phyloP scores from a whole-genome alignment of 192 early-diverging fungal genomes.

The Cladochytrium replicatum region DNA sequence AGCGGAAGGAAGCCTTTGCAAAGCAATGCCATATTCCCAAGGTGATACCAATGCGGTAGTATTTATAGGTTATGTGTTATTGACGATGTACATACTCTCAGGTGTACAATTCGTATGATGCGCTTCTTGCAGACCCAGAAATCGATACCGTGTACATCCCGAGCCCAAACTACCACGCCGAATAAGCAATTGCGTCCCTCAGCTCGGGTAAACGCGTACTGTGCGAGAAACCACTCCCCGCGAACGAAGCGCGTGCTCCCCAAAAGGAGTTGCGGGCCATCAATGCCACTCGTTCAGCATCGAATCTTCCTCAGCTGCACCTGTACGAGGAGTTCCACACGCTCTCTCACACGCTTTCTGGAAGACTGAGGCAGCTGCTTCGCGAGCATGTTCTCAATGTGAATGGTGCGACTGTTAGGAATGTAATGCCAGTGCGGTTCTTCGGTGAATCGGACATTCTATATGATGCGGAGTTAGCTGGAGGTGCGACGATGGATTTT shows the following conservation, averaged over 20 bases:
- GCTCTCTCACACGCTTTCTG: constrained; percentile 14
- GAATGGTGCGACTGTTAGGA: neutral
- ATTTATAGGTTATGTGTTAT: no score
- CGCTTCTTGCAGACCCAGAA: constrained; percentile 25
- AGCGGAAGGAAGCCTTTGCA: constrained; percentile 32
- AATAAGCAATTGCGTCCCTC: constrained; percentile 36
- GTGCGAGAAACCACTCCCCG: constrained; percentile 29
- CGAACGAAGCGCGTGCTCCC: constrained; percentile 18
- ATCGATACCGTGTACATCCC: constrained; percentile 52
- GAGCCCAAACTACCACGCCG: constrained; percentile 35
- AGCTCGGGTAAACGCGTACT: constrained; percentile 49
- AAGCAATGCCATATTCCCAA: constrained; percentile 31
- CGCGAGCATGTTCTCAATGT: constrained; percentile 6
- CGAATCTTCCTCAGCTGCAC: no score
- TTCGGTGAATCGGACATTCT: constrained; percentile 12
- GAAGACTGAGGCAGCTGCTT: constrained; percentile 5
- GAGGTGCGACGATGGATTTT: constrained; percentile 20
- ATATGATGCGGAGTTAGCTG: constrained; percentile 13
- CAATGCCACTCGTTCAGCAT: no score
- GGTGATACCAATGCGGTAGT: no score
- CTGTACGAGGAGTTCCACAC: constrained; percentile 26
- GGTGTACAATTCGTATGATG: constrained; percentile 35
- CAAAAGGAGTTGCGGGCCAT: constrained; percentile 5
- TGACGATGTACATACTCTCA: no score
- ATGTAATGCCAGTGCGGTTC: neutral